phyloP scores from a whole-genome alignment of 2,329 filamentous ascomycete species.

The Alternaria longipes region DNA sequence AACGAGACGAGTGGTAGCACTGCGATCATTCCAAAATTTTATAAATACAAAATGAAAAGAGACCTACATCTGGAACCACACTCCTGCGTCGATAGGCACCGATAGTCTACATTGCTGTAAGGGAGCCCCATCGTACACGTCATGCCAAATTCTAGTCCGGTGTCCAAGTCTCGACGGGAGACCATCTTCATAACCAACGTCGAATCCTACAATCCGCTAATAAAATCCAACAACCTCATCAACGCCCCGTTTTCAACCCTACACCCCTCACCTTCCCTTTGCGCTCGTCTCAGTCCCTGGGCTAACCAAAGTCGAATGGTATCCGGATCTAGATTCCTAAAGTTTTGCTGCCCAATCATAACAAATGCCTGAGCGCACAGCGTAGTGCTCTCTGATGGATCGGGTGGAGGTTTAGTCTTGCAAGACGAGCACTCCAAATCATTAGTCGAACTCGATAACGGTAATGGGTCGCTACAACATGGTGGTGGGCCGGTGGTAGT shows the following conservation, averaged over 20 bases:
- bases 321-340: constrained; percentile 41
- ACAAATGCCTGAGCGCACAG: constrained; percentile 47
- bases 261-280: constrained; percentile 44
- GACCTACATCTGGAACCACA: too few species aligned
- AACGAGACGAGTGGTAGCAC: too few species aligned
- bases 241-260: constrained; percentile 48
- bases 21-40: too few species aligned
- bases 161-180: too few species aligned
- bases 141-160: too few species aligned
- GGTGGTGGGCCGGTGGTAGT: constrained; percentile 30
- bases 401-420: constrained; percentile 35
- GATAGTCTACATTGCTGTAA: too few species aligned
- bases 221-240: constrained; percentile 47
- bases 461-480: constrained; percentile 31
- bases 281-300: constrained; percentile 40
- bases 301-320: constrained; percentile 46
- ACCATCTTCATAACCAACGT: too few species aligned
- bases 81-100: too few species aligned
- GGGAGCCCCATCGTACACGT: too few species aligned
- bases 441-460: not conserved
- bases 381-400: constrained; percentile 44
- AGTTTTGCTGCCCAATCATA: constrained; percentile 48
- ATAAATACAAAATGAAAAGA: too few species aligned
- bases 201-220: constrained; percentile 35
- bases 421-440: constrained; percentile 42